Evolutionary conservation across 75 land plant species (phyloP).

Genomic region (Pseudotsuga menziesii): DNA sequence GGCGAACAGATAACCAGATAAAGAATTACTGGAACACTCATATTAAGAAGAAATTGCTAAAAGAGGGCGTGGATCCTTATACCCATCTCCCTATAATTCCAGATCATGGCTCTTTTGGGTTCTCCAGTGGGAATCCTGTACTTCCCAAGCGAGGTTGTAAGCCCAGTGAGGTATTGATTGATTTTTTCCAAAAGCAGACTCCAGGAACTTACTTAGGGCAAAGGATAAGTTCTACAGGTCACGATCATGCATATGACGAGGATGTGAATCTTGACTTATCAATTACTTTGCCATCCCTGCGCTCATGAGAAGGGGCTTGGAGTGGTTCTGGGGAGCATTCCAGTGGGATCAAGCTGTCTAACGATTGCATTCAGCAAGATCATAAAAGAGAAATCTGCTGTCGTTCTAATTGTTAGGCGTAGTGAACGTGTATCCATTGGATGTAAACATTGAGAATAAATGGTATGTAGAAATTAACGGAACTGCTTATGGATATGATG

Average conservation of each 20-base stretch:
- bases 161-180: not conserved
- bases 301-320: not conserved
- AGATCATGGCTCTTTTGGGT: not conserved
- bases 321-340: not conserved
- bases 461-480: no score
- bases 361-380: not conserved
- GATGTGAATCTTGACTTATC: conserved; percentile 6
- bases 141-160: not conserved
- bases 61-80: conserved; percentile 2
- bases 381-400: not conserved
- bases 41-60: conserved; percentile 10
- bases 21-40: conserved; percentile 17
- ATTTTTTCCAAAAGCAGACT: conserved; percentile 8
- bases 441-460: no score
- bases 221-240: not conserved
- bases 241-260: not conserved
- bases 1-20: conserved; percentile 18
- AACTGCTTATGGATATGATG: no score
- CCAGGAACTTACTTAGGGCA: no score
- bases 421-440: no score
- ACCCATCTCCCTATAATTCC: not conserved
- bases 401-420: not conserved
- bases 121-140: not conserved
- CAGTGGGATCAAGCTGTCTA: not conserved
- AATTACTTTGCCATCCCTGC: conserved; percentile 5